Evolutionary conservation across 371 early-diverging fungal species (phyloP).

Genomic region (Rozella allomycis): DNA sequence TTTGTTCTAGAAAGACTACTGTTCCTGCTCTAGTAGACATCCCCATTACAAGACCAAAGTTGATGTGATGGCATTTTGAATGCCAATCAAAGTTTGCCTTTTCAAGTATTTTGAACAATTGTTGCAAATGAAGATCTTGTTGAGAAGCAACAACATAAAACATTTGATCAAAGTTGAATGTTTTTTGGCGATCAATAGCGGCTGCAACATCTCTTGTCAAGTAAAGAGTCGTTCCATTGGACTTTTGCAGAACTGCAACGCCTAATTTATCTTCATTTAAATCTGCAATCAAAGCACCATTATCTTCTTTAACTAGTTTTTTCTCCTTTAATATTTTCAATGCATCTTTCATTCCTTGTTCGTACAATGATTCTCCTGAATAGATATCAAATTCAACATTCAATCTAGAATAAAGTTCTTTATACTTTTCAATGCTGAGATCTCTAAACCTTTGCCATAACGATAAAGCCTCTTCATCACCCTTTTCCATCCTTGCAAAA

Average conservation of each 20-base stretch:
- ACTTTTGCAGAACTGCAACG: slow-evolving; percentile 69
- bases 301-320: slow-evolving; percentile 38
- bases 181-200: slow-evolving; percentile 74
- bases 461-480: slow-evolving; percentile 56
- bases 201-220: slow-evolving; percentile 97
- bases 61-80: slow-evolving; percentile 65
- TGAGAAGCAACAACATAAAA: slow-evolving; percentile 89
- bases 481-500: slow-evolving; percentile 94
- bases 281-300: slow-evolving; percentile 74
- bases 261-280: slow-evolving; percentile 62
- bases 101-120: slow-evolving; percentile 83
- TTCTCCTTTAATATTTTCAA: slow-evolving; percentile 39
- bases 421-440: slow-evolving; percentile 83
- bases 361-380: slow-evolving; percentile 94
- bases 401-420: slow-evolving; percentile 74
- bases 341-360: slow-evolving; percentile 51
- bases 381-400: slow-evolving; percentile 91
- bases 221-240: slow-evolving; percentile 92
- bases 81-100: slow-evolving; percentile 58
- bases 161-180: slow-evolving; percentile 78
- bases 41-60: slow-evolving; percentile 83
- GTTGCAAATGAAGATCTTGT: slow-evolving; percentile 89
- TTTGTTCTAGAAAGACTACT: slow-evolving; percentile 94
- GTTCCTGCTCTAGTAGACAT: slow-evolving; percentile 97
- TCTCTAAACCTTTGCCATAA: slow-evolving; percentile 87